Conservation (phyloP, 2,329 filamentous ascomycete species). For the Colletotrichum sublineola region DNA sequence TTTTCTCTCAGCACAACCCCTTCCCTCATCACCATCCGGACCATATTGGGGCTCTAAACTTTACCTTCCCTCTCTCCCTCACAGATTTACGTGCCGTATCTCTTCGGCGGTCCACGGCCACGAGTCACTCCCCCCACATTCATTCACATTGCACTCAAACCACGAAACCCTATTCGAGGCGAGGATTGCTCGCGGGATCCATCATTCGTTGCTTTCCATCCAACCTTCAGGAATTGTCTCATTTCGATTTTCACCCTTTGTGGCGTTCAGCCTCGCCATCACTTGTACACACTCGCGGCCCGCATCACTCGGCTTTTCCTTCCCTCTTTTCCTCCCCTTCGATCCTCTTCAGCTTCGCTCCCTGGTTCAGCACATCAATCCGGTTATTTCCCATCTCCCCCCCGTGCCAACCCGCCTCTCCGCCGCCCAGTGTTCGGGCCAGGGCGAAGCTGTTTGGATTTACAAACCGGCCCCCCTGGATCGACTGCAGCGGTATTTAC, state of each 20-base stretch:
- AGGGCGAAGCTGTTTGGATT: constrained; percentile 16
- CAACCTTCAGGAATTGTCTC: constrained; percentile 62
- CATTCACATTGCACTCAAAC: constrained; percentile 39
- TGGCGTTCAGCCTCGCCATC: constrained; percentile 64
- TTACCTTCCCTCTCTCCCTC: constrained; percentile 46
- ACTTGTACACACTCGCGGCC: constrained; percentile 1
- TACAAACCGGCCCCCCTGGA: constrained; percentile 31
- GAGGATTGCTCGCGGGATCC: constrained; percentile 69
- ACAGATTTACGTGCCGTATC: constrained; percentile 60
- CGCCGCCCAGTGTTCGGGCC: constrained; percentile 44
- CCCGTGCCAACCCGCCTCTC: constrained; percentile 44
- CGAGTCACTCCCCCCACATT: constrained; percentile 55
- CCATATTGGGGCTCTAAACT: constrained; percentile 47
- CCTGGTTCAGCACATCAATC: constrained; percentile 17
- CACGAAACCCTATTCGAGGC: constrained; percentile 42
- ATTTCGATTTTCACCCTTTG: constrained; percentile 58
- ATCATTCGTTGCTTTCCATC: constrained; percentile 72
- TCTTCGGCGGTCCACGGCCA: constrained; percentile 47
- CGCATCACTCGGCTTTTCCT: constrained; percentile 12
- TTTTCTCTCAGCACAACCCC: neutral
- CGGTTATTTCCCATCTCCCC: constrained; percentile 44
- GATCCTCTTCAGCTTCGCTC: constrained; percentile 38
- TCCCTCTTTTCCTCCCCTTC: constrained; percentile 45
- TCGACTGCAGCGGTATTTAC: constrained; percentile 37
- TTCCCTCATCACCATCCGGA: constrained; percentile 18